Conservation (phyloP, 1,284 basidiomycete species). For the Chalciporus sp. region DNA sequence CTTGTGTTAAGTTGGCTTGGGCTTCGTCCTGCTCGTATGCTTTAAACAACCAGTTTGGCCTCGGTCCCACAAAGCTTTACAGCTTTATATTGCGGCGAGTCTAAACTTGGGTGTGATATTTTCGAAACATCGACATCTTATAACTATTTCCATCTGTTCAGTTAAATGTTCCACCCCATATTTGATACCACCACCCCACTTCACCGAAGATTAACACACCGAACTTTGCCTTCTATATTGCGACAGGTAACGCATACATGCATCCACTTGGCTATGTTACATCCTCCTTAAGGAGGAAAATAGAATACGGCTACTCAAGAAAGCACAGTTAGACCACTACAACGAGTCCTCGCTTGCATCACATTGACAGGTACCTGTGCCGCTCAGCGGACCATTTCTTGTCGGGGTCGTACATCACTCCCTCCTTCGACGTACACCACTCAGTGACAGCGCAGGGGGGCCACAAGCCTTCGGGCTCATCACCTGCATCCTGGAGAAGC, state of each 20-base stretch:
- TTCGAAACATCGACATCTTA: no score
- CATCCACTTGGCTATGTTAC: background rate
- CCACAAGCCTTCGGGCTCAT: slow-evolving; percentile 57
- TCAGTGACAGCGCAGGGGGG: slow-evolving; percentile 50
- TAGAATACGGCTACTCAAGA: background rate
- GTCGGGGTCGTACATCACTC: slow-evolving; percentile 34
- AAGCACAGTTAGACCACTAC: background rate
- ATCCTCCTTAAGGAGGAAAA: background rate
- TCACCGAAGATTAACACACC: no score
- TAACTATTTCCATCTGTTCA: no score
- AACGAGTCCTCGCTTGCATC: no score
- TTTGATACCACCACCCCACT: no score
- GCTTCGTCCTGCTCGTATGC: no score
- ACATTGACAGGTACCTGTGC: slow-evolving; percentile 4
- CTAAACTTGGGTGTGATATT: no score
- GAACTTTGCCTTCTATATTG: background rate
- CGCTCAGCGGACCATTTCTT: slow-evolving; percentile 31
- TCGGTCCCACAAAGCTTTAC: no score
- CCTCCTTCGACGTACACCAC: slow-evolving; percentile 42
- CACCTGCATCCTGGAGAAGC: slow-evolving; percentile 62
- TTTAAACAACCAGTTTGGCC: no score
- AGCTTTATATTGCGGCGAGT: no score
- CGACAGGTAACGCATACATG: background rate
- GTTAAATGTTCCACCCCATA: no score
- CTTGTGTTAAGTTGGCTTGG: no score